Evolutionary conservation across 495 filamentous ascomycete genomes (phyloP), one percentile per base, ranked within the genome.

Genomic region (Aspergillus sparsus): DNA sequence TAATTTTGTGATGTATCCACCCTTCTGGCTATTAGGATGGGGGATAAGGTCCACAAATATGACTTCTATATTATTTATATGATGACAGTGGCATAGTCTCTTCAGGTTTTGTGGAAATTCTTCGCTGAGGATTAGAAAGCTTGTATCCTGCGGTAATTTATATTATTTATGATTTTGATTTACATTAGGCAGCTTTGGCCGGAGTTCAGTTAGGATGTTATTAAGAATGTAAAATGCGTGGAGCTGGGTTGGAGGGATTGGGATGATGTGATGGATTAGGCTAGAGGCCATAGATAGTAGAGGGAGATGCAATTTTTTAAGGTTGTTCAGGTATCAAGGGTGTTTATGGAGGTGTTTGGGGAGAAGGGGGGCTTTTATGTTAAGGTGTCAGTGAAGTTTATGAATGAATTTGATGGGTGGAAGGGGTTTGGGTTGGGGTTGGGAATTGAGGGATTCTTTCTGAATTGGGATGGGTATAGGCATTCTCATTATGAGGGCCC

Each of bases 41-140:
- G 85, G 0, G 66, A 78, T 10, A 77, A 79, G 0, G 80, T 78
- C 13, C 78, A 83, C 59, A 66, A 74, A 5, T 91, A 84, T 71
- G 87, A 91, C 70, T 92, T 93, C 72, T 91, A 87, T 69, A 54
- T 86, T 51, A 79, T 83, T n/a, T 89, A 92, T 66, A 65, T 88
- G 10, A 77, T 92, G 44, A 91, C 89, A 0, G 80, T 85, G n/a
- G 85, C 82, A 50, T 87, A 92, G 67, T 89, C 89, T 1, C 81
- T 90, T 7, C 78, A 89, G 4, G 85, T 88, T 36, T 68, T 92
- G n/a, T 77, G 91, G 8, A 87, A 89, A 0, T 67, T 85, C 15
- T 73, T 91, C 16, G 89, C 87, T 0, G 67, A 75, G 18, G 80
- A 82, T 63, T 85, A 77, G 55, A 87, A 86, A 50, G 62, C 85